A percentile compares a stretch with the other conserved stretches of the same genome.
Evolutionary conservation across 306 rosid genomes (phyloP).

Genomic region (Vigna mungo): DNA sequence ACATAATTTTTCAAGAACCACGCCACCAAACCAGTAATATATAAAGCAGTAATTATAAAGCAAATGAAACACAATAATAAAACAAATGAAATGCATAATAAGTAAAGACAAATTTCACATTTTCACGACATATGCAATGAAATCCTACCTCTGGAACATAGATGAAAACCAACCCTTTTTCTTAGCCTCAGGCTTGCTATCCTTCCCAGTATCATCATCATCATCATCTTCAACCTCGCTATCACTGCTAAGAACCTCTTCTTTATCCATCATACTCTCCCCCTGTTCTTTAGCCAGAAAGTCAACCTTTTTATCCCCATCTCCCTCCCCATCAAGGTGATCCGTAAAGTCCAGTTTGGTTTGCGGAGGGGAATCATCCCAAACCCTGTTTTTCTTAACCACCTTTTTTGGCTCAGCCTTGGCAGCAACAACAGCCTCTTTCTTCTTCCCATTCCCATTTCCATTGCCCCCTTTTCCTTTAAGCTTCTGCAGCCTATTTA

Average conservation of each 20-base stretch:
- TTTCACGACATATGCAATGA: background rate
- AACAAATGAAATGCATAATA: conserved; percentile 25
- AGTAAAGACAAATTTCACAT: conserved; percentile 10
- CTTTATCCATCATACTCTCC: conserved; percentile 98
- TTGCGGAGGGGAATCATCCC: conserved; percentile 71
- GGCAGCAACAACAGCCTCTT: conserved; percentile 48
- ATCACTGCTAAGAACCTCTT: conserved; percentile 88
- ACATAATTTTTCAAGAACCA: conserved; percentile 15
- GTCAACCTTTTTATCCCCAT: conserved; percentile 68
- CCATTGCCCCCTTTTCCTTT: conserved; percentile 61
- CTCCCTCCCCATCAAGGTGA: conserved; percentile 47
- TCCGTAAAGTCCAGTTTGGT: conserved; percentile 88
- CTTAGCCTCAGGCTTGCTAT: conserved; percentile 76
- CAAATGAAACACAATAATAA: background rate
- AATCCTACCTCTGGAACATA: conserved; percentile 88
- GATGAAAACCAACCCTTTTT: conserved; percentile 98
- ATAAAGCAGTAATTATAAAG: conserved; percentile 1
- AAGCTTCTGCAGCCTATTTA: conserved; percentile 90
- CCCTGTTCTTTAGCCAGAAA: conserved; percentile 86
- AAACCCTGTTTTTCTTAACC: conserved; percentile 91
- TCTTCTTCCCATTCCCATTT: conserved; percentile 80
- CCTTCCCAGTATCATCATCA: conserved; percentile 69
- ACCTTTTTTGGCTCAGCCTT: conserved; percentile 77
- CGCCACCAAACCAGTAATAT: background rate
- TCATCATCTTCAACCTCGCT: conserved; percentile 80